A percentile compares a stretch with the other conserved stretches of the same genome.
Evolutionary conservation across 2,329 filamentous ascomycete species (phyloP).

Genomic region (Akanthomyces lecanii): DNA sequence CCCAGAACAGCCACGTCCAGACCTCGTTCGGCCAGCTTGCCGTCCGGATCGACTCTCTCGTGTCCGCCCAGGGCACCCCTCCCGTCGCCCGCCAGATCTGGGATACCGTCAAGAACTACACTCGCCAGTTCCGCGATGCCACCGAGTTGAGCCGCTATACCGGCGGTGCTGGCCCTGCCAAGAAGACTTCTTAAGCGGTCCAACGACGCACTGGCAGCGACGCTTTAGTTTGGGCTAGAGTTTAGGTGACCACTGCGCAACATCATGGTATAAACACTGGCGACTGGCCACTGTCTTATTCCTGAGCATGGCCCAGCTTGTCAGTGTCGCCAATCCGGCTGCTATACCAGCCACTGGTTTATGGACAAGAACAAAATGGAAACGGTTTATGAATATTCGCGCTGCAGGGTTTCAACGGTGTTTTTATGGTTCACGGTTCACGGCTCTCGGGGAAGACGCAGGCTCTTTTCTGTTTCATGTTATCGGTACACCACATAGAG

Average conservation of each 20-base stretch:
- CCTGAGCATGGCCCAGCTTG: not conserved
- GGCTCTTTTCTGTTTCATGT: not conserved
- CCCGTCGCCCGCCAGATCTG: conserved; percentile 75
- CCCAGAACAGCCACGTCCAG: conserved; percentile 92
- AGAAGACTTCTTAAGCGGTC: conserved; percentile 39
- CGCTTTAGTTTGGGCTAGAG: not conserved
- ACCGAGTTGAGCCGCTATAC: conserved; percentile 76
- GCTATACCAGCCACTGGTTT: not conserved
- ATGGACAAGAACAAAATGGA: conserved; percentile 1
- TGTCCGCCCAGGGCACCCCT: conserved; percentile 82
- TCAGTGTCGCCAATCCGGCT: not conserved
- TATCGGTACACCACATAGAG: conserved; percentile 3
- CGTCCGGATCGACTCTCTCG: conserved; percentile 72
- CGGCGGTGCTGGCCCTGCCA: conserved; percentile 50
- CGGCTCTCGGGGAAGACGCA: conserved; percentile 1
- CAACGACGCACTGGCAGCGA: not conserved
- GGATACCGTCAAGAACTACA: conserved; percentile 70
- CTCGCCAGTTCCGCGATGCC: conserved; percentile 69
- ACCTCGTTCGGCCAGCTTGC: conserved; percentile 68
- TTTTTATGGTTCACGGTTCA: conserved; percentile 2
- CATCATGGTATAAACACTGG: not conserved
- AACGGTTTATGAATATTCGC: conserved; percentile 7
- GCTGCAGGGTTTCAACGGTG: not conserved
- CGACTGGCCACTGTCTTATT: not conserved
- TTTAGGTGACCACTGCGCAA: not conserved